Evolutionary conservation across 345 rosid genomes (phyloP), one percentile per base, ranked within the genome.

Genomic region (Clarkia xantiana): DNA sequence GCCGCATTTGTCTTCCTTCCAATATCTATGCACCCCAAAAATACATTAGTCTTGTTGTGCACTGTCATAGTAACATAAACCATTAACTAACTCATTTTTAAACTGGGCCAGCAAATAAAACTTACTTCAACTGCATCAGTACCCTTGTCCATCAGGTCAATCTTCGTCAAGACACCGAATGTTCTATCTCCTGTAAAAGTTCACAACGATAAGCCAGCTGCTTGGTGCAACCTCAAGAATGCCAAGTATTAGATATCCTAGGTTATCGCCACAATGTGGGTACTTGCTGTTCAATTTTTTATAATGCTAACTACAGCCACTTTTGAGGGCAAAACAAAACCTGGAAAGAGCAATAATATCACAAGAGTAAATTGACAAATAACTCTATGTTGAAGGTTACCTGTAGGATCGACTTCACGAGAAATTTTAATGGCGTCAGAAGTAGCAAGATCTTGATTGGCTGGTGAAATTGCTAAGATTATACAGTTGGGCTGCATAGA

Each of bases 361-460:
- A 10, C 39, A 9, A 7, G 14, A 14, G 23, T 6, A 15, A 4
- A n/a, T 16, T 19, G 29, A n/a, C 3, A 40, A 49, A 22, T 16
- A 45, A 45, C 4, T n/a, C 14, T n/a, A 14, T 29, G 14, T 29
- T 9, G 29, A 22, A 45, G 16, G 23, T 59, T 69, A 93, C 99
- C 99, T 18, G 96, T 65, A 40, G 96, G 99, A 57, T 93, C 99
- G 47, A 93, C 99, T 66, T 93, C 99, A 46, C 99, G 96, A 20
- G 86, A 93, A 56, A 93, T 93, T 73, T 84, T 93, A 53, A 93
- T 87, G 54, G 99, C 99, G 67, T 93, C 99, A 7, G 95, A 93
- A n/a, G 99, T 93, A 51, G 99, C 99, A 49, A 93, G 94, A 82
- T 93, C 99, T 82, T 93, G 99, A 64, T 93, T 93, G 42, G 99